phyloP scores from a whole-genome alignment of 257 asterid genomes.

The Pogostemon cablin region DNA sequence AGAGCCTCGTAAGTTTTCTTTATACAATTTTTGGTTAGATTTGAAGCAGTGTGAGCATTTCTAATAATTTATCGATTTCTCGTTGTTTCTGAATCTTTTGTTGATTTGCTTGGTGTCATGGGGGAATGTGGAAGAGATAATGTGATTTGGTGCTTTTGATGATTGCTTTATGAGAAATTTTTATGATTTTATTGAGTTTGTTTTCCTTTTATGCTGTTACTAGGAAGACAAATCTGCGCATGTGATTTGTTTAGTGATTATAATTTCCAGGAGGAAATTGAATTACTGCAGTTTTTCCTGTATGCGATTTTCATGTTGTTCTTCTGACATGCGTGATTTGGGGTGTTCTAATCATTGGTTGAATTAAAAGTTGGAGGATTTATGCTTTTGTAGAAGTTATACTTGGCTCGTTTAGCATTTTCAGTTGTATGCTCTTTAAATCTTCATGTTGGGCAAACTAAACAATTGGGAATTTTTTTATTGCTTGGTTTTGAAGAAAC shows the following conservation, averaged over 20 bases:
- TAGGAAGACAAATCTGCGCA: neutral
- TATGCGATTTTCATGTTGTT: constrained; percentile 14
- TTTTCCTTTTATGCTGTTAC: neutral
- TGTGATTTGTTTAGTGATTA: neutral
- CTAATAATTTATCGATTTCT: neutral
- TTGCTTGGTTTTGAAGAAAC: constrained; percentile 22
- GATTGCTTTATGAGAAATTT: constrained; percentile 17
- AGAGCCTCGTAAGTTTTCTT: constrained; percentile 52
- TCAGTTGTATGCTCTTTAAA: neutral
- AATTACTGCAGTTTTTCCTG: constrained; percentile 10
- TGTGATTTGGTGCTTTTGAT: neutral
- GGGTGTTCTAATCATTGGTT: constrained; percentile 1
- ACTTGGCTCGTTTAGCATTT: constrained; percentile 2
- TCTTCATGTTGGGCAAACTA: neutral
- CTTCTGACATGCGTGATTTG: neutral
- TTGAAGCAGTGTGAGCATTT: neutral
- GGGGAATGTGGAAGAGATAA: neutral
- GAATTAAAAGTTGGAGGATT: constrained; percentile 10
- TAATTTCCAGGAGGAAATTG: neutral
- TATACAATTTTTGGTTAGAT: neutral
- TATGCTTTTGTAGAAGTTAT: constrained; percentile 16
- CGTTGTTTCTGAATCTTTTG: neutral
- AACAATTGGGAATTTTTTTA: neutral
- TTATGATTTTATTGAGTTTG: neutral
- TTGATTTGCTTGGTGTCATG: constrained; percentile 20